phyloP scores from a whole-genome alignment of 2,329 filamentous ascomycete species.

The Paecilomyces sp. region DNA sequence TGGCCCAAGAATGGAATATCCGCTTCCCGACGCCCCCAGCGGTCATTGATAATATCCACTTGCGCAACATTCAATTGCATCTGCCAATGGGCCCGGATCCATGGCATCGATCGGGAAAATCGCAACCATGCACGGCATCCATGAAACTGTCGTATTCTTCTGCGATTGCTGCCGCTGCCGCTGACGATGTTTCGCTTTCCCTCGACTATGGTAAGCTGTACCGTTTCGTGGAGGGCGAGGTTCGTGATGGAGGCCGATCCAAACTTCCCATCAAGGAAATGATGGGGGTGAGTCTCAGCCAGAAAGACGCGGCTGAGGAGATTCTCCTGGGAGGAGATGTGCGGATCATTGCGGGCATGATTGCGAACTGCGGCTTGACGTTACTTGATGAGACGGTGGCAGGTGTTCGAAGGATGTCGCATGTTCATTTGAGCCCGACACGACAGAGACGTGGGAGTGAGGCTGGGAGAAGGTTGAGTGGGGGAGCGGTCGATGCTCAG shows the following conservation, averaged over 20 bases:
- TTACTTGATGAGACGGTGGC: constrained; percentile 31
- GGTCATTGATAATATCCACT: constrained; percentile 31
- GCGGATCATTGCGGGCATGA: constrained; percentile 25
- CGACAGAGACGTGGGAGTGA: constrained; percentile 8
- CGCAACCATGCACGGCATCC: constrained; percentile 38
- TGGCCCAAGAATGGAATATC: constrained; percentile 13
- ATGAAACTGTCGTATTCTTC: constrained; percentile 37
- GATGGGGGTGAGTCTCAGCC: constrained; percentile 18
- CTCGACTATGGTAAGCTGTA: constrained; percentile 43
- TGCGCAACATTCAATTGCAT: constrained; percentile 38
- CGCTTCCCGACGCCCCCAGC: constrained; percentile 23
- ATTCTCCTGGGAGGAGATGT: constrained; percentile 27
- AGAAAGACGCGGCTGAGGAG: constrained; percentile 12
- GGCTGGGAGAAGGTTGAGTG: constrained; percentile 10
- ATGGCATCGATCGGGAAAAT: constrained; percentile 39
- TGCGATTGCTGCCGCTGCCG: constrained; percentile 31
- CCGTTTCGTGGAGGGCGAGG: constrained; percentile 30
- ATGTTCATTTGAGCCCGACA: constrained; percentile 18
- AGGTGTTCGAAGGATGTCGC: constrained; percentile 25
- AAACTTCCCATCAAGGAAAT: constrained; percentile 15
- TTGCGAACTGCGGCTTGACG: constrained; percentile 27
- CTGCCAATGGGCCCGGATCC: constrained; percentile 38
- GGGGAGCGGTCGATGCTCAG: constrained; percentile 12
- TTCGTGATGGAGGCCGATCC: constrained; percentile 21
- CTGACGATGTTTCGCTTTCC: constrained; percentile 39